Conservation (phyloP, 176 grass and related monocot species). For the Bothriochloa decipiens region DNA sequence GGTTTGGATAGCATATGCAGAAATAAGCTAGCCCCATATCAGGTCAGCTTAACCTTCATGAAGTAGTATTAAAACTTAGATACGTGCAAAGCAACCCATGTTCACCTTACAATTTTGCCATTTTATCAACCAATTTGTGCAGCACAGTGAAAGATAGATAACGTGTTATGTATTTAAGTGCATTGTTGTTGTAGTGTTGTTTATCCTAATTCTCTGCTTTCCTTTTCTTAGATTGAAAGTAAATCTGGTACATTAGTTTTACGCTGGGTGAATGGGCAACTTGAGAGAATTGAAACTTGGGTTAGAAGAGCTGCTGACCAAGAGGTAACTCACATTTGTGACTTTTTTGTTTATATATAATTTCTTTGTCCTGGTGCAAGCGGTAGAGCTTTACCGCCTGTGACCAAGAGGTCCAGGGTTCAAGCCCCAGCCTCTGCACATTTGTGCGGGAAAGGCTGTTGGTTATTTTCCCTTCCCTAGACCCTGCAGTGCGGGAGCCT, state of each 20-base stretch:
- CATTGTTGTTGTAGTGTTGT: conserved; percentile 11
- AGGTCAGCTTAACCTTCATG: conserved; percentile 58
- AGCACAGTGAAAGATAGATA: background rate
- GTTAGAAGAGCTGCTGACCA: conserved; percentile 83
- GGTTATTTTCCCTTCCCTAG: too few species aligned
- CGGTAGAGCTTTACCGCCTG: too few species aligned
- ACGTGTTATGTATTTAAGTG: conserved; percentile 23
- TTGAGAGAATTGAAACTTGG: conserved; percentile 95
- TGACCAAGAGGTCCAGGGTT: too few species aligned
- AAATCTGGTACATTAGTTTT: conserved; percentile 87
- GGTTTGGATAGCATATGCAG: conserved; percentile 71
- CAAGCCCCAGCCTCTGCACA: too few species aligned
- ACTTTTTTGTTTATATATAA: background rate
- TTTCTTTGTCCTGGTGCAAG: background rate
- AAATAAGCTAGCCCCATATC: conserved; percentile 76
- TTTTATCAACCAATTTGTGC: conserved; percentile 16
- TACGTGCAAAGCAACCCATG: background rate
- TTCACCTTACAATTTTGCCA: conserved; percentile 29
- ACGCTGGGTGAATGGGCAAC: conserved; percentile 91
- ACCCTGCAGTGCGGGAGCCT: too few species aligned
- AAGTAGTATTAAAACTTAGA: conserved; percentile 22
- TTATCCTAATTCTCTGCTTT: conserved; percentile 21
- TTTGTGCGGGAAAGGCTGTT: too few species aligned
- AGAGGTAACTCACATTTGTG: conserved; percentile 66
- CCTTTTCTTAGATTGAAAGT: conserved; percentile 68